Percentiles rank a stretch among this genome's conserved stretches.
These are phyloP conservation scores for Plasmodium knowlesi DNA, from an alignment of 169 alveolate genomes.

Conservation along the genomic window DNA sequence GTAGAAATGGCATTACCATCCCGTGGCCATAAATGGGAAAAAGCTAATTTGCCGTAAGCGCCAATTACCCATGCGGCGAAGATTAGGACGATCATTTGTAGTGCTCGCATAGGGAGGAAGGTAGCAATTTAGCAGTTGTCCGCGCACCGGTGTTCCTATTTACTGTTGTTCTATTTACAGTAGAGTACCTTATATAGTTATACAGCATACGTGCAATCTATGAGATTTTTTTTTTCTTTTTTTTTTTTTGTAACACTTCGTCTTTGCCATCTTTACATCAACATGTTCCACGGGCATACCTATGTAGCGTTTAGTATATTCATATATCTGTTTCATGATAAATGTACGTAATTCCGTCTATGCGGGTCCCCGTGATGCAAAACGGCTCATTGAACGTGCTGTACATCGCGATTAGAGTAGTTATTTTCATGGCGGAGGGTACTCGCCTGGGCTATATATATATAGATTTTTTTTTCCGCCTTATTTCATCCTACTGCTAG, in stretches of 20 bases:
- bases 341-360: neutral
- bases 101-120: neutral
- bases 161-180: neutral
- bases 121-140: neutral
- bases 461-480: neutral
- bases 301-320: neutral
- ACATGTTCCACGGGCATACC: neutral
- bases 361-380: too few species aligned
- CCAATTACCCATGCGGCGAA: neutral
- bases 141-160: neutral
- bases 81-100: neutral
- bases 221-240: neutral
- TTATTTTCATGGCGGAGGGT: too few species aligned
- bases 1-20: neutral
- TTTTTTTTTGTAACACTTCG: neutral
- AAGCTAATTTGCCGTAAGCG: neutral
- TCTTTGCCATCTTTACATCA: neutral
- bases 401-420: too few species aligned
- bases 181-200: neutral
- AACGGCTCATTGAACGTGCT: too few species aligned
- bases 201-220: neutral
- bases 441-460: too few species aligned
- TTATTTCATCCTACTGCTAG: neutral
- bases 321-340: neutral
- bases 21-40: neutral